These are phyloP conservation scores for Sphagnum tenellum DNA, from an alignment of 225 moss, liverwort and hornwort species.

Conservation along the genomic window DNA sequence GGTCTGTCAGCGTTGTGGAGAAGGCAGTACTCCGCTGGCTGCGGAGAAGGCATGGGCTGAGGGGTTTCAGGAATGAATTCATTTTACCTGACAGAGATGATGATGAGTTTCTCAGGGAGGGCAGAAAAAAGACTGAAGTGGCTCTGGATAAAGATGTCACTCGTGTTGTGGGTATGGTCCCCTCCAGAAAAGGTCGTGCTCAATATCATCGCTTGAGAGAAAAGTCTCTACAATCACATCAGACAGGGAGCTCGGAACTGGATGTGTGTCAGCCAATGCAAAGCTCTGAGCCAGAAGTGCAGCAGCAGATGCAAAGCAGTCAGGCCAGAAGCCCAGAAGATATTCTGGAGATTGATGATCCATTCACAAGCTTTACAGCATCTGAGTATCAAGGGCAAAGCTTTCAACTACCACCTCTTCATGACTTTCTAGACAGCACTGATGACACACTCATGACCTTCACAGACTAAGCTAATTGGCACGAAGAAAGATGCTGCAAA, in stretches of 20 bases:
- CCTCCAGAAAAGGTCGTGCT: constrained; percentile 11
- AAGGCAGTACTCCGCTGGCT: constrained; percentile 44
- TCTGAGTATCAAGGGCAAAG: constrained; percentile 21
- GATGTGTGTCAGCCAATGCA: constrained; percentile 39
- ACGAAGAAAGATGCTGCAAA: too few species aligned
- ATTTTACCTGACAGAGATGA: constrained; percentile 29
- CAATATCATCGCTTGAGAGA: too few species aligned
- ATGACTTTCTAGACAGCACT: constrained; percentile 20
- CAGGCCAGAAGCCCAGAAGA: constrained; percentile 43
- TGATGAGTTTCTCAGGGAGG: constrained; percentile 47
- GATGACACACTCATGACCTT: constrained; percentile 37
- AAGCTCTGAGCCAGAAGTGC: constrained; percentile 19
- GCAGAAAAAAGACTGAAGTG: constrained; percentile 38
- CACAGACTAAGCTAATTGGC: constrained; percentile 5
- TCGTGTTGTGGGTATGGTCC: constrained; percentile 48
- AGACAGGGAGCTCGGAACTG: constrained; percentile 50
- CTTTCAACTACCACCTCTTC: constrained; percentile 15
- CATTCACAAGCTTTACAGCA: constrained; percentile 40
- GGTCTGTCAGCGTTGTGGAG: constrained; percentile 52
- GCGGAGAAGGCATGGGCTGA: constrained; percentile 32
- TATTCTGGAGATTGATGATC: constrained; percentile 47
- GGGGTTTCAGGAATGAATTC: constrained; percentile 37
- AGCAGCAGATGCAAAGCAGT: constrained; percentile 30
- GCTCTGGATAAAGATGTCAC: constrained; percentile 50
- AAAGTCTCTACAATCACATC: constrained; percentile 37